Conservation (phyloP, 2,329 filamentous ascomycete species). For the Colletotrichum plurivorum region DNA sequence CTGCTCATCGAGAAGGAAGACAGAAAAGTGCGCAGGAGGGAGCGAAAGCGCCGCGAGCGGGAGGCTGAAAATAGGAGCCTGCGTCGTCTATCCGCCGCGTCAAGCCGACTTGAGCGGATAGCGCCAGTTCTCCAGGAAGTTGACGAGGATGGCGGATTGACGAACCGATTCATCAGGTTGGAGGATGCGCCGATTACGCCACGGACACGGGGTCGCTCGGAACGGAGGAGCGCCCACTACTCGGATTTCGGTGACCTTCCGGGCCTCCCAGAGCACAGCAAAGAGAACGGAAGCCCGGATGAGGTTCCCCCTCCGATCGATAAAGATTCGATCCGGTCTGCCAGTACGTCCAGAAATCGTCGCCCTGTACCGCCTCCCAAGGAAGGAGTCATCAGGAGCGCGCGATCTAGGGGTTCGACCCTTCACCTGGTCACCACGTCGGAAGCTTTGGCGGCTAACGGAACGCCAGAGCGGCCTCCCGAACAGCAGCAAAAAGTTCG, state of each 20-base stretch:
- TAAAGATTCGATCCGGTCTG: conserved; percentile 82
- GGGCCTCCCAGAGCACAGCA: conserved; percentile 75
- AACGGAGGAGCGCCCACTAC: conserved; percentile 80
- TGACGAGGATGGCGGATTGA: conserved; percentile 78
- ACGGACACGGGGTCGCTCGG: conserved; percentile 81
- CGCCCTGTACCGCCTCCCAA: conserved; percentile 88
- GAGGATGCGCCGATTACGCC: conserved; percentile 65
- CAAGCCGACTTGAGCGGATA: conserved; percentile 86
- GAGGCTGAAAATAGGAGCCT: conserved; percentile 86
- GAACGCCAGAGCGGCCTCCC: conserved; percentile 46
- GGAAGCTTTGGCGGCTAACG: conserved; percentile 60
- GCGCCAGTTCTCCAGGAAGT: conserved; percentile 84
- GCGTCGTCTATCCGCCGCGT: conserved; percentile 88
- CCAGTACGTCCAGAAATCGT: conserved; percentile 82
- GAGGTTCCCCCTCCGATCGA: conserved; percentile 81
- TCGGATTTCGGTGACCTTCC: conserved; percentile 81
- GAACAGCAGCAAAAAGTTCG: conserved; percentile 62
- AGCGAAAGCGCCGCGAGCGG: conserved; percentile 87
- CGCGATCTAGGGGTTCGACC: conserved; percentile 85
- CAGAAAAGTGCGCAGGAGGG: conserved; percentile 84
- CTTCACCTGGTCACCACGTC: conserved; percentile 84
- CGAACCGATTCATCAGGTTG: conserved; percentile 58
- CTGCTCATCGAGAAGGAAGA: conserved; percentile 94
- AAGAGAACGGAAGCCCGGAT: conserved; percentile 59
- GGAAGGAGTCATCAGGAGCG: conserved; percentile 77